Conservation (phyloP, 2,329 filamentous ascomycete genomes). For the Lasiodiplodia sp. region DNA sequence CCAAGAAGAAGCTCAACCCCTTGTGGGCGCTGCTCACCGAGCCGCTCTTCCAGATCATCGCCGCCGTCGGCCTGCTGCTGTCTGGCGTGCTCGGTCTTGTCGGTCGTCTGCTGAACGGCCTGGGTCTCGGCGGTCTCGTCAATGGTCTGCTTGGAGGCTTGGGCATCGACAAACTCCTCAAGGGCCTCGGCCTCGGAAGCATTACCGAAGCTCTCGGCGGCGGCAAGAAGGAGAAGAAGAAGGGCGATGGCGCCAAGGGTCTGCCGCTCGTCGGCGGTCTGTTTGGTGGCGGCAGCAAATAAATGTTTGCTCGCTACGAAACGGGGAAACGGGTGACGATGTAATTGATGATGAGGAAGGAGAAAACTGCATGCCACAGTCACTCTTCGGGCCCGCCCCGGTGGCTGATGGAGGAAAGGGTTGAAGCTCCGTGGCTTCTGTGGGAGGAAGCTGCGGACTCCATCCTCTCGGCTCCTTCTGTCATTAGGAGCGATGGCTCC, state of each 20-base stretch:
- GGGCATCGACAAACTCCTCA: slow-evolving; percentile 77
- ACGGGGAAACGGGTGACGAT: background rate
- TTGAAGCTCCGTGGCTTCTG: slow-evolving; percentile 11
- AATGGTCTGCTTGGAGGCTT: slow-evolving; percentile 80
- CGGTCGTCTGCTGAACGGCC: slow-evolving; percentile 78
- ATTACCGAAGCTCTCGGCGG: slow-evolving; percentile 61
- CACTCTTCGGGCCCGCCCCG: background rate
- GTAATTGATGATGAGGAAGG: background rate
- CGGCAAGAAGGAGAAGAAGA: slow-evolving; percentile 60
- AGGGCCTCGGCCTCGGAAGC: slow-evolving; percentile 71
- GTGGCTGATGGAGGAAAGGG: background rate
- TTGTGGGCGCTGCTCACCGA: slow-evolving; percentile 84
- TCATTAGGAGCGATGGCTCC: background rate
- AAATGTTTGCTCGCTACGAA: slow-evolving; percentile 31
- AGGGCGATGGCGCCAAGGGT: slow-evolving; percentile 43
- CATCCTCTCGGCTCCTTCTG: background rate
- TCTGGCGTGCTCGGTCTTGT: slow-evolving; percentile 85
- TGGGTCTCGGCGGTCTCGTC: slow-evolving; percentile 83
- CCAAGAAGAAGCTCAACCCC: slow-evolving; percentile 93
- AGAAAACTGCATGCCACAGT: background rate
- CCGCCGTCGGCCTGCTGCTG: slow-evolving; percentile 83
- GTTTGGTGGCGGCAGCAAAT: slow-evolving; percentile 56
- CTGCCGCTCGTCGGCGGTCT: slow-evolving; percentile 58
- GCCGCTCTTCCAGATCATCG: slow-evolving; percentile 90
- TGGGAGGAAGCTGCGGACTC: slow-evolving; percentile 9